A percentile compares a stretch with the other conserved stretches of the same genome.
phyloP scores from a whole-genome alignment of 2,329 filamentous ascomycete species.

The Neofusicoccum sp. region DNA sequence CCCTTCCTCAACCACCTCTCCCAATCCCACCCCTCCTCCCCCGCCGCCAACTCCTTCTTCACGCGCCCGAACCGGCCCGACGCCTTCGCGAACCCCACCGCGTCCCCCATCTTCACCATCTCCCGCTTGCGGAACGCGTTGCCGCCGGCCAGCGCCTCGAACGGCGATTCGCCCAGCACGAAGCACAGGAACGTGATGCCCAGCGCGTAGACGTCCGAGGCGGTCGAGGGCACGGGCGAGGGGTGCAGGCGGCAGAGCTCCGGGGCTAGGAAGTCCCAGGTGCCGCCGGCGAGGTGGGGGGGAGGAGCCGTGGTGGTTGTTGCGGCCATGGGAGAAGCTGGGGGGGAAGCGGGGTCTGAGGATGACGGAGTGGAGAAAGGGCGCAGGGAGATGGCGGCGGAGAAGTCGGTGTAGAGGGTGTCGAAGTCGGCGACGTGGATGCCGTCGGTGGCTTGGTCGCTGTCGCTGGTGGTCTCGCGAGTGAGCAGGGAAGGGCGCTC shows the following conservation, averaged over 20 bases:
- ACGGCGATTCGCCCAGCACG: conserved; percentile 44
- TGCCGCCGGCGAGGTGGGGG: conserved; percentile 41
- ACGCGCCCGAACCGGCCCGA: conserved; percentile 29
- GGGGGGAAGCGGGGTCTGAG: conserved; percentile 27
- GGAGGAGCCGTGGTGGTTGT: conserved; percentile 22
- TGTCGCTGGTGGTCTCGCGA: not conserved
- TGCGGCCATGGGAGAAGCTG: conserved; percentile 16
- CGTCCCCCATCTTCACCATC: conserved; percentile 43
- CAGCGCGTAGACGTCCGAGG: conserved; percentile 46
- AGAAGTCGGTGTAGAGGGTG: conserved; percentile 41
- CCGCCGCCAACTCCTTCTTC: conserved; percentile 19
- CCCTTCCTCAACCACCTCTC: conserved; percentile 38
- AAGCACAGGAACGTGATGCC: conserved; percentile 46
- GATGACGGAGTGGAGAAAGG: not conserved
- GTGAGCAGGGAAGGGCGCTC: not conserved
- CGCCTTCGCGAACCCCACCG: conserved; percentile 38
- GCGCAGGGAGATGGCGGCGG: conserved; percentile 20
- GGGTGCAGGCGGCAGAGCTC: conserved; percentile 27
- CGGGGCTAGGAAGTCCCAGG: conserved; percentile 48
- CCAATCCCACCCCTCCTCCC: conserved; percentile 23
- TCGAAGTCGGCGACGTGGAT: not conserved
- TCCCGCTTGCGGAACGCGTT: conserved; percentile 46
- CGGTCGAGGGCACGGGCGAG: conserved; percentile 29
- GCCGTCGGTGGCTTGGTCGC: not conserved
- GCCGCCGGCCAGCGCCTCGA: conserved; percentile 33